Percentiles rank a stretch among this genome's conserved stretches.
Evolutionary conservation across 202 grass and related monocot genomes (phyloP).

Genomic region (Setaria viridis): DNA sequence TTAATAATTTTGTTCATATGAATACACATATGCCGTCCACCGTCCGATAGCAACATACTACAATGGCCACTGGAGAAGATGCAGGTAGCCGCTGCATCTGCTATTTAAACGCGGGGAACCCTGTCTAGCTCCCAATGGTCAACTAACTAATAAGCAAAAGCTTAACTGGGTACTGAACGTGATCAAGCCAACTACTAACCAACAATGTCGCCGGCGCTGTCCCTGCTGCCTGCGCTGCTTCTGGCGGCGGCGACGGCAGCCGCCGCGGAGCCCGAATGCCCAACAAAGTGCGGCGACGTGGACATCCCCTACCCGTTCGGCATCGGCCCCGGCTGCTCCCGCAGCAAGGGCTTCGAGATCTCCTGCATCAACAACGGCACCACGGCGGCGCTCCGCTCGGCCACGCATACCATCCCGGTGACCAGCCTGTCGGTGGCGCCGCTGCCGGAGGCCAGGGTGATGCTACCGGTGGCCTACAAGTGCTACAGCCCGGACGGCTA

Average conservation of each 20-base stretch:
- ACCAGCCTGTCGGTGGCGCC: not conserved
- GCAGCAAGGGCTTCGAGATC: not conserved
- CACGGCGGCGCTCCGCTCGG: not conserved
- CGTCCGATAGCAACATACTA: too few species aligned
- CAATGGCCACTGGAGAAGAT: too few species aligned
- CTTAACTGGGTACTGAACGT: too few species aligned
- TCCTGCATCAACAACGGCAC: not conserved
- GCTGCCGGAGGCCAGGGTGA: not conserved
- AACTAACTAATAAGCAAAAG: too few species aligned
- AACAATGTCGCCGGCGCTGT: not conserved
- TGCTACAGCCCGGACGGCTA: not conserved
- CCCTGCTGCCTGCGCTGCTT: not conserved
- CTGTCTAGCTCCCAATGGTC: too few species aligned
- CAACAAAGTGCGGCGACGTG: constrained; percentile 15
- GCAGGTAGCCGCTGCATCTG: too few species aligned
- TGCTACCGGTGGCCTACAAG: not conserved
- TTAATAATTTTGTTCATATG: too few species aligned
- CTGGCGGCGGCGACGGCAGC: not conserved
- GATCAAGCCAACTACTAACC: too few species aligned
- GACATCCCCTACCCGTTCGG: constrained; percentile 34
- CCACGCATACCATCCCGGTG: not conserved
- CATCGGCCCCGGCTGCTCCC: constrained; percentile 10
- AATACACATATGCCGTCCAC: too few species aligned
- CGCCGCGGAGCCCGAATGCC: not conserved
- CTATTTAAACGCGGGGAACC: too few species aligned